A percentile compares a stretch with the other conserved stretches of the same genome.
These are phyloP conservation scores for Mortierella polycephala DNA, from an alignment of 371 early-diverging fungal genomes.

Conservation along the genomic window DNA sequence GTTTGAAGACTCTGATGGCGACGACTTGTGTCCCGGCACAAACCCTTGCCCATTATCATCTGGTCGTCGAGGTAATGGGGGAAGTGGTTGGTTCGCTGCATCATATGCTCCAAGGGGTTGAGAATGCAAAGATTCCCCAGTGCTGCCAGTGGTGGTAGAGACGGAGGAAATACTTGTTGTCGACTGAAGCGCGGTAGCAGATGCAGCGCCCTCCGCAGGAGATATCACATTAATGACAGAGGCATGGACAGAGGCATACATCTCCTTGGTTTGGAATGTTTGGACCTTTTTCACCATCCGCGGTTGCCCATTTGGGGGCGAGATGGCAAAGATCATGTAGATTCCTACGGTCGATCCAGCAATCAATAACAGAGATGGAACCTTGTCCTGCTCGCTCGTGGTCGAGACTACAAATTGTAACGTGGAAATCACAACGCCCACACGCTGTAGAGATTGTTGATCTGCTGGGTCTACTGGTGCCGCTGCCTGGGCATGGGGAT, in stretches of 20 bases:
- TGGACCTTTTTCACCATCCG: conserved; percentile 31
- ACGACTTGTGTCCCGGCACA: conserved; percentile 10
- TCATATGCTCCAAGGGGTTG: conserved; percentile 5
- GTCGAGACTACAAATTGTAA: conserved; percentile 44
- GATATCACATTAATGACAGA: conserved; percentile 43
- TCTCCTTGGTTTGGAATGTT: conserved; percentile 44
- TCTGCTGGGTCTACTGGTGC: conserved; percentile 1
- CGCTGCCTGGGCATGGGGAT: no score
- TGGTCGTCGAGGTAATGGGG: conserved; percentile 1
- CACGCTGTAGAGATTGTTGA: conserved; percentile 19
- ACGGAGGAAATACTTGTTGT: conserved; percentile 25
- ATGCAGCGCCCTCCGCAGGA: conserved; percentile 15
- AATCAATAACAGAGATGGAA: conserved; percentile 29
- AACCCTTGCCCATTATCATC: not conserved
- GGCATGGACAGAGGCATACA: conserved; percentile 23
- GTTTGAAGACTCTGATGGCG: conserved; percentile 16
- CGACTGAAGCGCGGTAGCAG: conserved; percentile 12
- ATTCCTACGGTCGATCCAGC: conserved; percentile 42
- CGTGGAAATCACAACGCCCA: conserved; percentile 34
- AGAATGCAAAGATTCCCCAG: conserved; percentile 6
- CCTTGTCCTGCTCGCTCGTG: conserved; percentile 47
- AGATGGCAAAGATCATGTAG: conserved; percentile 42
- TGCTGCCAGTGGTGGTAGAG: conserved; percentile 20
- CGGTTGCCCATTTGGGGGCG: conserved; percentile 4
- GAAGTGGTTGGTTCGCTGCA: not conserved